Conservation (phyloP, 176 grass and related monocot species). For the Oryza meridionalis region DNA sequence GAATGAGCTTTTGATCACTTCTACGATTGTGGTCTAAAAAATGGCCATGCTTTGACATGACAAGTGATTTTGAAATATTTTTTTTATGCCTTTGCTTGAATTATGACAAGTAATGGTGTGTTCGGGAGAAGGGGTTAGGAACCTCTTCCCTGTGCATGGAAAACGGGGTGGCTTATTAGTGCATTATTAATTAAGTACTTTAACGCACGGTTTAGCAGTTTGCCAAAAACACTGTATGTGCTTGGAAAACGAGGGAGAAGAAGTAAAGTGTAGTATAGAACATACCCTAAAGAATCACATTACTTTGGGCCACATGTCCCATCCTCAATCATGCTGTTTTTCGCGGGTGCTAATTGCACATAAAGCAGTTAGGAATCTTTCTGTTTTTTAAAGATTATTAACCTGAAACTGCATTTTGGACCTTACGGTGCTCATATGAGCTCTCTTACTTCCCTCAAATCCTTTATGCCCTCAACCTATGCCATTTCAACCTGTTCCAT, state of each 20-base stretch:
- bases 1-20: neutral
- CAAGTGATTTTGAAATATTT: conserved; percentile 16
- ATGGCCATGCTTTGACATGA: neutral
- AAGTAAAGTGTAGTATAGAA: too few relatives aligned
- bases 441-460: neutral
- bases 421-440: neutral
- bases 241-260: too few relatives aligned
- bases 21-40: neutral
- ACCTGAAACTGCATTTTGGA: neutral
- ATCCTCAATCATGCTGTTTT: neutral
- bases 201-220: too few relatives aligned
- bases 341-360: neutral
- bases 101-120: neutral
- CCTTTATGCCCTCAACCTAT: neutral
- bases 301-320: neutral
- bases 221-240: too few relatives aligned
- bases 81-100: neutral
- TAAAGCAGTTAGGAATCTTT: too few relatives aligned
- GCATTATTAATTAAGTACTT: too few relatives aligned
- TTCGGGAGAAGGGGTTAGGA: too few relatives aligned
- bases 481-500: neutral
- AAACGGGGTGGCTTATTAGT: too few relatives aligned
- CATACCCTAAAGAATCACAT: neutral
- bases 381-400: neutral
- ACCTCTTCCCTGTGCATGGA: too few relatives aligned